A percentile compares a stretch with the other conserved stretches of the same genome.
These are phyloP conservation scores for Puccinia triticina DNA, from an alignment of 1,284 basidiomycete species.

Conservation along the genomic window DNA sequence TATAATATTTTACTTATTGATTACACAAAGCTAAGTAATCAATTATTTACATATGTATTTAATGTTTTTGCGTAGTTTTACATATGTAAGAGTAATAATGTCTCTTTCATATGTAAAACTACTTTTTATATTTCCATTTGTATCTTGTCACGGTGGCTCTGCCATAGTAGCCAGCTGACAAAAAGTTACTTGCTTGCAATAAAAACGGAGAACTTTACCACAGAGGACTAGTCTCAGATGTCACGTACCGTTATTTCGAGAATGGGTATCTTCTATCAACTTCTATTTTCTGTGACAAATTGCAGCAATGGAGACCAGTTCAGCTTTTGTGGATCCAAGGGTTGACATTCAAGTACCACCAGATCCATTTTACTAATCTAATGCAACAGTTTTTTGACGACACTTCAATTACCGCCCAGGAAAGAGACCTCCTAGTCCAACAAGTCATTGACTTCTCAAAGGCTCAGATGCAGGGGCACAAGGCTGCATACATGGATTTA, in stretches of 20 bases:
- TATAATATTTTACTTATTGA: no score
- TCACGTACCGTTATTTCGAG: not conserved
- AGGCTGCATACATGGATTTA: constrained; percentile 14
- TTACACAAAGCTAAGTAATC: no score
- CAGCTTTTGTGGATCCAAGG: not conserved
- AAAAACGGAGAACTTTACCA: not conserved
- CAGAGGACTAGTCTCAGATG: not conserved
- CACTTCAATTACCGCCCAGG: no score
- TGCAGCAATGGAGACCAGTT: not conserved
- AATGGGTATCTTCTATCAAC: constrained; percentile 18
- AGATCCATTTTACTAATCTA: no score
- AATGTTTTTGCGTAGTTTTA: no score
- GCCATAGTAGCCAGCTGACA: no score
- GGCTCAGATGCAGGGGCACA: no score
- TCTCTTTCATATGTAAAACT: no score
- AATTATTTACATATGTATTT: no score
- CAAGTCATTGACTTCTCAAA: constrained; percentile 3
- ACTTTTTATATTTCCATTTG: no score
- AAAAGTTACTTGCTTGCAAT: not conserved
- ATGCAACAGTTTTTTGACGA: not conserved
- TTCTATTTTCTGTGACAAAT: not conserved
- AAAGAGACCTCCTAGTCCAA: not conserved
- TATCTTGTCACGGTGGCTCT: no score
- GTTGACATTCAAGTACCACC: not conserved
- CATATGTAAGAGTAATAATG: no score